Evolutionary conservation across 2,329 filamentous ascomycete genomes (phyloP).

Genomic region (Escovopsis weberi): DNA sequence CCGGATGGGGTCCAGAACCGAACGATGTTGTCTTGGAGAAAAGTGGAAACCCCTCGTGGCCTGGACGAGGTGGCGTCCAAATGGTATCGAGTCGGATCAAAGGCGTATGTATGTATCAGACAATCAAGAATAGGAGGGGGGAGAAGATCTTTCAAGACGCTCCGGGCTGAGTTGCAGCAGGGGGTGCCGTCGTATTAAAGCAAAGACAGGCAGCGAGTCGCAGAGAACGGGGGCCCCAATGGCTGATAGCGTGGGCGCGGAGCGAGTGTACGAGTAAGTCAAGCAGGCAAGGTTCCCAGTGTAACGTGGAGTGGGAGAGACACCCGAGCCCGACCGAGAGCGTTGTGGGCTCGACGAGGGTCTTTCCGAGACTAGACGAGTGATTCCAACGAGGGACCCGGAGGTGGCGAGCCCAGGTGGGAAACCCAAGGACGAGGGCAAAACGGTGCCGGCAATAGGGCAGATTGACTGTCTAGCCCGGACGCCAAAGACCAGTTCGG

Average conservation of each 20-base stretch:
- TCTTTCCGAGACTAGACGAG: constrained; percentile 5
- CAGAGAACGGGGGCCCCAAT: constrained; percentile 6
- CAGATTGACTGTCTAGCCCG: neutral
- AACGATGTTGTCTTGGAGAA: neutral
- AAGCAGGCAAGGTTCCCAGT: constrained; percentile 6
- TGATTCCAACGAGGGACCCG: constrained; percentile 1
- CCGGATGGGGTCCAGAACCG: neutral
- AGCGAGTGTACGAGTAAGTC: constrained; percentile 5
- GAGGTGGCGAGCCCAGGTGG: neutral
- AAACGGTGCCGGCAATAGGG: constrained; percentile 4
- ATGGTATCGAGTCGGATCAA: neutral
- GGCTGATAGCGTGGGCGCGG: constrained; percentile 4
- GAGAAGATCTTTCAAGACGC: neutral
- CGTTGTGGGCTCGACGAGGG: constrained; percentile 2
- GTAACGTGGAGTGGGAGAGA: constrained; percentile 3
- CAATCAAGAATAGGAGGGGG: neutral
- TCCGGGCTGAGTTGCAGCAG: neutral
- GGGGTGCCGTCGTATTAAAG: constrained; percentile 3
- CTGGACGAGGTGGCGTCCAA: neutral
- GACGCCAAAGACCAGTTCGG: neutral
- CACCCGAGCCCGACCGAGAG: constrained; percentile 5
- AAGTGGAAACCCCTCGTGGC: neutral
- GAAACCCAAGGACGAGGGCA: constrained; percentile 5
- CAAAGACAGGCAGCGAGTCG: constrained; percentile 4
- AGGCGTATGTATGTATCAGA: too few relatives aligned